Conservation (phyloP, 306 rosid species). For the Argentina anserina region DNA sequence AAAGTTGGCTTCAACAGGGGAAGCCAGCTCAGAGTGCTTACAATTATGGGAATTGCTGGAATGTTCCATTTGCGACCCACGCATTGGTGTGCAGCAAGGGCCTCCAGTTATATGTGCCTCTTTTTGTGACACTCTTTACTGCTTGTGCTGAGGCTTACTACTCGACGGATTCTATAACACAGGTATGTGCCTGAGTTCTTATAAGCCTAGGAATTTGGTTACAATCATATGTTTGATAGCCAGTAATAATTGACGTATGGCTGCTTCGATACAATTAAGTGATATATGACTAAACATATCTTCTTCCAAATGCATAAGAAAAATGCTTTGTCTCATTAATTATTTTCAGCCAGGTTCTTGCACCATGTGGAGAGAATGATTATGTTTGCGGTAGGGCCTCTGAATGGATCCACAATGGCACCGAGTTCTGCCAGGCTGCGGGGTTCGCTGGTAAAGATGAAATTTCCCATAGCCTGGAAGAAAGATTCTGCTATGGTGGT, state of each 20-base stretch:
- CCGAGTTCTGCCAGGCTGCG: slow-evolving; percentile 80
- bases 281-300: not conserved
- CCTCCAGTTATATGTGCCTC: slow-evolving; percentile 82
- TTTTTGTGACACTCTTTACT: slow-evolving; percentile 65
- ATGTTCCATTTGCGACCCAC: slow-evolving; percentile 88
- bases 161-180: no score
- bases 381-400: slow-evolving; percentile 95
- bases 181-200: no score
- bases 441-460: slow-evolving; percentile 69
- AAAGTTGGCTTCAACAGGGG: slow-evolving; percentile 80
- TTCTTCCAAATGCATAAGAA: slow-evolving; percentile 11
- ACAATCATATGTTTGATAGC: no score
- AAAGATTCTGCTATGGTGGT: slow-evolving; percentile 72
- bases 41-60: slow-evolving; percentile 89
- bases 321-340: no score
- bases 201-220: no score
- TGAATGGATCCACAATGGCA: slow-evolving; percentile 88
- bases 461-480: slow-evolving; percentile 28
- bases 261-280: no score
- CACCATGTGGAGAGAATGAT: slow-evolving; percentile 96
- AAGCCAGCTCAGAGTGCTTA: slow-evolving; percentile 78
- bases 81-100: slow-evolving; percentile 63
- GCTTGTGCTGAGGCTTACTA: slow-evolving; percentile 88
- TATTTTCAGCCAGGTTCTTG: slow-evolving; percentile 69
- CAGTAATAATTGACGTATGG: no score